phyloP scores from a whole-genome alignment of 148 eudicot genomes.

The Nepenthes gracilis region DNA sequence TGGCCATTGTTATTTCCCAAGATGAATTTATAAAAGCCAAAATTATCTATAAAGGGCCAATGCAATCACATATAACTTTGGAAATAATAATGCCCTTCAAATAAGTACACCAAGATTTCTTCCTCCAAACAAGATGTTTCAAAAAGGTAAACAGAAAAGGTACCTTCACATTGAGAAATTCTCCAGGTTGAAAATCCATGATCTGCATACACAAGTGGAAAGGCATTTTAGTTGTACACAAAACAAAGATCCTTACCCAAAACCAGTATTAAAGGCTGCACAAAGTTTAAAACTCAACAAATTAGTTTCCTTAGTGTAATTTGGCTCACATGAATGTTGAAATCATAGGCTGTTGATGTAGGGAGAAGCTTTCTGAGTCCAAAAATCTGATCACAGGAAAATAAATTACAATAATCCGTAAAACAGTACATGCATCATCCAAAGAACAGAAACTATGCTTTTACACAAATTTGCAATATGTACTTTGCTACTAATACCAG shows the following conservation, averaged over 20 bases:
- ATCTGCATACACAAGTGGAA: constrained; percentile 36
- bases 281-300: not conserved
- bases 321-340: constrained; percentile 87
- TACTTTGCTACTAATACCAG: no score
- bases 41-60: no score
- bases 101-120: not conserved
- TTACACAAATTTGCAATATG: not conserved
- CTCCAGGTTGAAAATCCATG: constrained; percentile 99
- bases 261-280: not conserved
- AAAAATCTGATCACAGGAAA: constrained; percentile 42
- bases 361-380: constrained; percentile 98
- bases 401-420: not conserved
- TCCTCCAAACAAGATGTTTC: not conserved
- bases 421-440: not conserved
- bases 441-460: not conserved
- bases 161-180: constrained; percentile 96
- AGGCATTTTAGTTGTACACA: constrained; percentile 3
- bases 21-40: no score
- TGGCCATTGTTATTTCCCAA: no score
- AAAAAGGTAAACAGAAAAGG: not conserved
- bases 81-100: no score
- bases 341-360: constrained; percentile 68
- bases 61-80: no score
- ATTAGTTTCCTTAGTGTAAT: not conserved
- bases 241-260: not conserved